Base-by-base conservation (phyloP, 768 basidiomycete species). In the Suillus tomentosus region DNA sequence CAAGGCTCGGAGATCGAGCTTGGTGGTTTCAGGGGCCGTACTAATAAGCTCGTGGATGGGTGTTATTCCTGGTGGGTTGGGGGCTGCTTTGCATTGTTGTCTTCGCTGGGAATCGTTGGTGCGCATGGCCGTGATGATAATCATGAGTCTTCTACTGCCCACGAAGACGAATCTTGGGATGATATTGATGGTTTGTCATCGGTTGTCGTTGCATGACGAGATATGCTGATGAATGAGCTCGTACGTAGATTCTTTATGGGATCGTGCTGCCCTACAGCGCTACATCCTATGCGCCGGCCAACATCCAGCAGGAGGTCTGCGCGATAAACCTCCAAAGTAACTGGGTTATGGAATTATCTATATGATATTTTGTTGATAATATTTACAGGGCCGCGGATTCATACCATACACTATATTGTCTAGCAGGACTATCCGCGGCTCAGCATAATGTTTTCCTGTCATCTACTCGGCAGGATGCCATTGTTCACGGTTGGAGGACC, bases 1-100 rank as follows among this genome's bases (percentile, higher is more conserved):
- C 96, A 99, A 73, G 95, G 94, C 0, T 76, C 78, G 2, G 88
- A 88, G 50, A 82, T 84, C 13, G 96, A 99, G 72, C 81, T 95
- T 10, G 96, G 95, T 3, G 97, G 97, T 2, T 99, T 99, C 78
- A 84, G 83, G 62, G 97, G 97, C 0, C 81, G 97, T 61, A 94
- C 94, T 67, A 99, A 99, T 74, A 99, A 99, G 75, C 84, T 99
- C n/a, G 96, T 99, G 0, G 97, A 99, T 70, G 97, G 96, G 5
- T 99, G 97, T 76, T 99, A 99, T 76, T 89, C 91, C n/a, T 99
- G 97, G 97, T 99, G 96, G 97, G 92, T 94, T 27, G 97, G 94
- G 2, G 96, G 96, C 0, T 84, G 90, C 17, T 93, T 97, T 72
- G 82, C 85, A 0, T 78, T 98, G 9, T 77, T 97, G 0, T 92